Evolutionary conservation across 2,329 filamentous ascomycete species (phyloP).

Genomic region (Torrubiella hemipterigena): DNA sequence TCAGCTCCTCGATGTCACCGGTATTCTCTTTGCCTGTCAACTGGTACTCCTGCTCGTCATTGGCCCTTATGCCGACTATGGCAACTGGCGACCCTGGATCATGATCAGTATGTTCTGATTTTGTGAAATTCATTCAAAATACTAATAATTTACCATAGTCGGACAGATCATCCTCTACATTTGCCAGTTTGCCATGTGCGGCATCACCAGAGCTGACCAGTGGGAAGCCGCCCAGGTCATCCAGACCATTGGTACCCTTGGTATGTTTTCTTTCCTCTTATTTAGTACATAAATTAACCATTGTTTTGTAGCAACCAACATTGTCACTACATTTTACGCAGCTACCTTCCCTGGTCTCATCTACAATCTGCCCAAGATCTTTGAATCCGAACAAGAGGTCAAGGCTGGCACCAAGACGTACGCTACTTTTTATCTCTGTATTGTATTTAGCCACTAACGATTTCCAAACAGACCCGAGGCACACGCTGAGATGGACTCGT

Average conservation of each 20-base stretch:
- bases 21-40: conserved; percentile 11
- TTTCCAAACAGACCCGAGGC: conserved; percentile 5
- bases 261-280: not conserved
- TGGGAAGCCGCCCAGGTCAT: conserved; percentile 10
- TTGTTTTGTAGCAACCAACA: conserved; percentile 7
- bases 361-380: conserved; percentile 9
- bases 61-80: conserved; percentile 13
- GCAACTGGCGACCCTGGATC: conserved; percentile 12
- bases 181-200: conserved; percentile 10
- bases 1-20: conserved; percentile 10
- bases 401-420: conserved; percentile 7
- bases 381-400: conserved; percentile 9
- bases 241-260: conserved; percentile 10
- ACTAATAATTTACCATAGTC: no score
- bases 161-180: conserved; percentile 7
- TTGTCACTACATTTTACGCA: conserved; percentile 10
- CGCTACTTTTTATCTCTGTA: not conserved
- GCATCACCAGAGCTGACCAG: conserved; percentile 8
- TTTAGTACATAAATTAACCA: not conserved
- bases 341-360: conserved; percentile 10
- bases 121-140: no score
- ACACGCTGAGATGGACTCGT: conserved; percentile 10
- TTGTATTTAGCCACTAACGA: not conserved
- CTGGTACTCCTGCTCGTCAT: conserved; percentile 10
- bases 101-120: conserved; percentile 11